Percentiles rank a stretch among this genome's conserved stretches.
These are phyloP conservation scores for Pythium rhizo-oryzae DNA, from an alignment of 352 stramenopile genomes.

Conservation along the genomic window DNA sequence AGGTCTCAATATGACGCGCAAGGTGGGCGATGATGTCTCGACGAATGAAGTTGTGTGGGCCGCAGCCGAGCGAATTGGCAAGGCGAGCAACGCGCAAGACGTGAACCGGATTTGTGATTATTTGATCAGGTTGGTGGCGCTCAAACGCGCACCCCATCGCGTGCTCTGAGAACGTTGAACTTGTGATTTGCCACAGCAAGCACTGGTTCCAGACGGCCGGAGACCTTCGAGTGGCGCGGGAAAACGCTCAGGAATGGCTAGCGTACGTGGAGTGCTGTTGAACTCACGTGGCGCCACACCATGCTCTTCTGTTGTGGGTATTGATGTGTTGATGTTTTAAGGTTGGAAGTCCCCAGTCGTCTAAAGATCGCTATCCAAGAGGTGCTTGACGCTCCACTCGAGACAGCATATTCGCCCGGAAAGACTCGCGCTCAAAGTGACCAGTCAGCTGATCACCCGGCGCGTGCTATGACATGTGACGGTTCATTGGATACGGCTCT, in stretches of 20 bases:
- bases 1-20: conserved; percentile 16
- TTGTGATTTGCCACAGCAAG: conserved; percentile 34
- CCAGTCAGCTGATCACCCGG: neutral
- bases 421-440: neutral
- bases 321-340: conserved; percentile 9
- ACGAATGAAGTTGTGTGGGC: conserved; percentile 52
- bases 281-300: too few species aligned
- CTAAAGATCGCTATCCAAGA: conserved; percentile 72
- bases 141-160: too few species aligned
- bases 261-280: conserved; percentile 34
- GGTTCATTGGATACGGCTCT: neutral
- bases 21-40: conserved; percentile 28
- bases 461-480: neutral
- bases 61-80: conserved; percentile 60
- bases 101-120: conserved; percentile 65
- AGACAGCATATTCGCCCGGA: conserved; percentile 16
- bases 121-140: conserved; percentile 43
- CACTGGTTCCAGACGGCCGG: conserved; percentile 71
- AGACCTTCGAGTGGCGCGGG: conserved; percentile 49
- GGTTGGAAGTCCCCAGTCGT: conserved; percentile 52
- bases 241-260: conserved; percentile 51
- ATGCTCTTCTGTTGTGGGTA: neutral
- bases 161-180: neutral
- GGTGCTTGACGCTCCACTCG: conserved; percentile 44
- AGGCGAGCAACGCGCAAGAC: conserved; percentile 45